Percentiles rank a stretch among this genome's conserved stretches.
Evolutionary conservation across 2,329 filamentous ascomycete species (phyloP).

Genomic region (Arthrinium phaeospermum): DNA sequence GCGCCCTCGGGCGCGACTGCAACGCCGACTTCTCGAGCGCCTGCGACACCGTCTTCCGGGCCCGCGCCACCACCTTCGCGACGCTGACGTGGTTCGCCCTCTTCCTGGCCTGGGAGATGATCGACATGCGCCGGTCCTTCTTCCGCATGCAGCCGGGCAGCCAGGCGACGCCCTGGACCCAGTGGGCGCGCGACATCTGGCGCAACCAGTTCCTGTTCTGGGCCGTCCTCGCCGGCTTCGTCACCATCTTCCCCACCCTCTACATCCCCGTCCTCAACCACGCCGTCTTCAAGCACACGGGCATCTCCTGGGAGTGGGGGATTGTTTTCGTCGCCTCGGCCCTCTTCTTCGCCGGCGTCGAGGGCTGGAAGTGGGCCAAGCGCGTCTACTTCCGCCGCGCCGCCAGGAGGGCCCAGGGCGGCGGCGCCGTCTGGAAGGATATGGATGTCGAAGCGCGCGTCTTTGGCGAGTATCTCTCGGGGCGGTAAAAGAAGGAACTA

Average conservation of each 20-base stretch:
- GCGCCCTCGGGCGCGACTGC: conserved; percentile 62
- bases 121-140: conserved; percentile 74
- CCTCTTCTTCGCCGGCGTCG: conserved; percentile 64
- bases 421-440: conserved; percentile 41
- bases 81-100: conserved; percentile 78
- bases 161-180: conserved; percentile 64
- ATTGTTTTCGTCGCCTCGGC: conserved; percentile 60
- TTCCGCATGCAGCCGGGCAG: conserved; percentile 74
- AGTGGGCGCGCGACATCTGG: conserved; percentile 73
- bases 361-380: conserved; percentile 66
- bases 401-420: conserved; percentile 32
- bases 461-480: conserved; percentile 44
- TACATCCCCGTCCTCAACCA: conserved; percentile 67
- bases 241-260: conserved; percentile 56
- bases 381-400: conserved; percentile 46
- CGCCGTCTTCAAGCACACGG: conserved; percentile 64
- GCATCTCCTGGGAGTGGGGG: conserved; percentile 68
- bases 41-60: conserved; percentile 72
- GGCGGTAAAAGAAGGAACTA: conserved; percentile 29
- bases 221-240: conserved; percentile 57
- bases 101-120: conserved; percentile 81
- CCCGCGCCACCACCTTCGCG: conserved; percentile 75
- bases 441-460: conserved; percentile 47
- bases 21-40: conserved; percentile 60
- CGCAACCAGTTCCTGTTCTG: conserved; percentile 75